Evolutionary conservation across 1,284 basidiomycete genomes (phyloP).

Genomic region (Ceratobasidium sp.): DNA sequence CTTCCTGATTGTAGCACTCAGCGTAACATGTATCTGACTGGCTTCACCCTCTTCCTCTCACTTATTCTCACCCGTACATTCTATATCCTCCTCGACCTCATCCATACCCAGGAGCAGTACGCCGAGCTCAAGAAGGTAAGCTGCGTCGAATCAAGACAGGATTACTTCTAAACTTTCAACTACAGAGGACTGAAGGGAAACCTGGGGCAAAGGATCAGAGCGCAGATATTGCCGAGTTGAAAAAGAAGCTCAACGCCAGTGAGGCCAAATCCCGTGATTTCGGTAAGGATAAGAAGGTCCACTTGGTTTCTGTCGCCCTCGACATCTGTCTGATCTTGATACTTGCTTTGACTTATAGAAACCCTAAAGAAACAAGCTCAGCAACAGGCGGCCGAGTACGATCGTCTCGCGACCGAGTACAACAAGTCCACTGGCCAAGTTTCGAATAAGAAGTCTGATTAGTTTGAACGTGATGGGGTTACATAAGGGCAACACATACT

Average conservation of each 20-base stretch:
- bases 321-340: not conserved
- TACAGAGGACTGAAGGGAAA: conserved; percentile 53
- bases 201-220: conserved; percentile 61
- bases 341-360: conserved; percentile 57
- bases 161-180: conserved; percentile 19
- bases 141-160: conserved; percentile 38
- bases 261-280: conserved; percentile 72
- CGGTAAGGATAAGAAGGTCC: conserved; percentile 60
- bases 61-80: conserved; percentile 93
- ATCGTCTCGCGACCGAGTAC: conserved; percentile 80
- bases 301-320: conserved; percentile 17
- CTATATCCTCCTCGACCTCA: conserved; percentile 90
- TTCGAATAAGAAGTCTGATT: conserved; percentile 61
- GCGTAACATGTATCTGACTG: conserved; percentile 89
- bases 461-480: conserved; percentile 20
- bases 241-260: conserved; percentile 64
- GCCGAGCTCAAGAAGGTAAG: conserved; percentile 79
- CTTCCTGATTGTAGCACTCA: conserved; percentile 66
- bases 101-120: conserved; percentile 89
- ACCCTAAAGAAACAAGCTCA: conserved; percentile 85
- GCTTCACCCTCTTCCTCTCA: conserved; percentile 93
- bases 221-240: conserved; percentile 72
- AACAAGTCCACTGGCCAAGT: conserved; percentile 72
- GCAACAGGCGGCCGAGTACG: conserved; percentile 81
- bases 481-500: not conserved